These are phyloP conservation scores for Arthrobotrys sphaeroides DNA, from an alignment of 2,329 filamentous ascomycete species.

Conservation along the genomic window DNA sequence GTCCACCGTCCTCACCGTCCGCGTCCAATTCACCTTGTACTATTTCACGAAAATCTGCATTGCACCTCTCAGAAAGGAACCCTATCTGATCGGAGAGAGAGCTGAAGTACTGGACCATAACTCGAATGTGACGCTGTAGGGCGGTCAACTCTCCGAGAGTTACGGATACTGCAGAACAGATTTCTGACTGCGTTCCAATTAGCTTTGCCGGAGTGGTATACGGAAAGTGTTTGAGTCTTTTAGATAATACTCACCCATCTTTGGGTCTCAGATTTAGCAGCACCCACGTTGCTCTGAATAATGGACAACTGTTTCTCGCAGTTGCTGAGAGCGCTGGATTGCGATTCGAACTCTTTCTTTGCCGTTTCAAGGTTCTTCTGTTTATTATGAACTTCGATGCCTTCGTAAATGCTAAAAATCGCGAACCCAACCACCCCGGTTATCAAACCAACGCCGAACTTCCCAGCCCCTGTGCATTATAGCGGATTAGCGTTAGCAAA, in stretches of 20 bases:
- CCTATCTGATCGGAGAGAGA: not conserved
- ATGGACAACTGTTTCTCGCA: not conserved
- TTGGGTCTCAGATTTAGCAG: not conserved
- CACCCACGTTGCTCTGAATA: not conserved
- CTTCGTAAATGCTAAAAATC: not conserved
- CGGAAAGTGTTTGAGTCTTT: no score
- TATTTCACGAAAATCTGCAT: not conserved
- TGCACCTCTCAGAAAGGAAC: slow-evolving; percentile 1
- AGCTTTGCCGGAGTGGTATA: not conserved
- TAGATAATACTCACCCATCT: slow-evolving; percentile 10
- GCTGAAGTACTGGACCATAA: slow-evolving; percentile 5
- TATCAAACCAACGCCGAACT: not conserved
- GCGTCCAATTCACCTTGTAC: not conserved
- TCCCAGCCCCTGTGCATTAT: not conserved
- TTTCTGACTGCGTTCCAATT: not conserved
- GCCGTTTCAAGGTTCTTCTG: not conserved
- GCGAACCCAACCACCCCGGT: not conserved
- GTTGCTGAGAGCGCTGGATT: not conserved
- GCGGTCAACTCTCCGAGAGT: not conserved
- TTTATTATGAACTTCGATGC: not conserved
- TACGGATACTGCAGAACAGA: not conserved
- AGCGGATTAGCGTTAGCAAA: not conserved
- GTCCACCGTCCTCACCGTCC: not conserved
- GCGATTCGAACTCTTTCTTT: not conserved
- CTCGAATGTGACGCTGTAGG: not conserved